Evolutionary conservation across 495 filamentous ascomycete genomes (phyloP), one percentile per base, ranked within the genome.

Genomic region (Xylaria longipes): DNA sequence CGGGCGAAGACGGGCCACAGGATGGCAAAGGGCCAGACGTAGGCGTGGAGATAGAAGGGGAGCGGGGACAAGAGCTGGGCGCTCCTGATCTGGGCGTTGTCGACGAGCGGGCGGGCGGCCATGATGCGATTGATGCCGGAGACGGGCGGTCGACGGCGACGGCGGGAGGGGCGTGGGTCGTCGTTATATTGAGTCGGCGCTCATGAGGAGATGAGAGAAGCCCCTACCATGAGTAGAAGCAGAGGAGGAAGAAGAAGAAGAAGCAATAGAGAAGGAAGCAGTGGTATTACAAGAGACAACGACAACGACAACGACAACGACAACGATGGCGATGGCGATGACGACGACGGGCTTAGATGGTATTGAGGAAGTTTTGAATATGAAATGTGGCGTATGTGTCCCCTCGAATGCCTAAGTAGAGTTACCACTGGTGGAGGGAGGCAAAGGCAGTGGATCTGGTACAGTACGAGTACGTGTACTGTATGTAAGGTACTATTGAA

Each of bases 1-100:
- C 93, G 87, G 67, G 98, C 89, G 82, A 98, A 97, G 73, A 89
- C 84, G 43, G 96, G 95, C 94, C 97, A 99, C 74, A 94, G 87
- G 70, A 97, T 88, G 37, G 91, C 79, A 75, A 97, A 99, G 0
- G 96, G 96, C 92, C 93, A 96, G 73, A 97, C 80, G 80, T 99
- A 98, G 72, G 92, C 83, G 82, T 97, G 96, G 45, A 94, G 82
- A 71, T 90, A 89, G 64, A 90, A 79, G 52, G 97, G 92, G 64
- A 97, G 88, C 70, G 97, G 95, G 78, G 92, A 93, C 78, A 98
- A 92, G 68, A 99, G 87, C 71, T 93, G 92, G 69, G 97, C 91
- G 76, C 90, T 87, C 83, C 91, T 87, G 80, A 99, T 97, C 86
- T 97, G 93, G 77, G 91, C 82, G 77, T 94, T 94, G 80, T 97